Evolutionary conservation across 2,329 filamentous ascomycete species (phyloP), one percentile per base, ranked within the genome.

Genomic region (Aphanocladium album): DNA sequence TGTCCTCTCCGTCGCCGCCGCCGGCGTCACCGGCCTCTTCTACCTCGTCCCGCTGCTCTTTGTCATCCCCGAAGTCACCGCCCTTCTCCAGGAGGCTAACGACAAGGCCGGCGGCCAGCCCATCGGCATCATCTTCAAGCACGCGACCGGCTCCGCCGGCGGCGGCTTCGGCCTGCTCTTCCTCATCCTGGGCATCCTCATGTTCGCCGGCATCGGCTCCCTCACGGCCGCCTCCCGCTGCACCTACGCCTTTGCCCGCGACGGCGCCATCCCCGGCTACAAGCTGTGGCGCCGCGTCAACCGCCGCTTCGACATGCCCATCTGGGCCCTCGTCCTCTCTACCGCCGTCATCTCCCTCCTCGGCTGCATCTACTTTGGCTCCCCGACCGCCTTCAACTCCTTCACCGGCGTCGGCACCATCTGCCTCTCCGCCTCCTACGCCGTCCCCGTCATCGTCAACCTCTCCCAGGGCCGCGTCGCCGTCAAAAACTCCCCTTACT

Each of bases 381-480:
- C 86, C 1, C 83, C 84, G 0, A 88, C 89, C 0, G 90, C 90
- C 0, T 93, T 93, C 77, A 89, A 88, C 77, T 87, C 85, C 11
- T 92, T 93, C 73, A 92, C 89, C 0, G 89, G 89, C 30, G 89
- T 91, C 1, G 89, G 89, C 1, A 92, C 89, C 5, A 91, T 93
- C 70, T 91, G 89, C 65, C 81, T 93, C 0, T 88, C 85, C 0
- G 85, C 86, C 4, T 90, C 88, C 0, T 93, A 93, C 71, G 89
- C 67, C 3, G 69, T 71, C 2, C 67, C 62, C 0, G 54, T 71
- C 35, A 59, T 62, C 14, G 65, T 66, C n/a, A 62, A 55, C 2
- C 46, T 25, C 3, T 64, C 65, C 17, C 60, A 58, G 0, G 35
- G 86, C 11, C 83, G 90, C n/a, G 79, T 82, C 57, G 80, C 84